These are phyloP conservation scores for Hapsidospora chrysogenum DNA, from an alignment of 495 filamentous ascomycete species.

Conservation along the genomic window DNA sequence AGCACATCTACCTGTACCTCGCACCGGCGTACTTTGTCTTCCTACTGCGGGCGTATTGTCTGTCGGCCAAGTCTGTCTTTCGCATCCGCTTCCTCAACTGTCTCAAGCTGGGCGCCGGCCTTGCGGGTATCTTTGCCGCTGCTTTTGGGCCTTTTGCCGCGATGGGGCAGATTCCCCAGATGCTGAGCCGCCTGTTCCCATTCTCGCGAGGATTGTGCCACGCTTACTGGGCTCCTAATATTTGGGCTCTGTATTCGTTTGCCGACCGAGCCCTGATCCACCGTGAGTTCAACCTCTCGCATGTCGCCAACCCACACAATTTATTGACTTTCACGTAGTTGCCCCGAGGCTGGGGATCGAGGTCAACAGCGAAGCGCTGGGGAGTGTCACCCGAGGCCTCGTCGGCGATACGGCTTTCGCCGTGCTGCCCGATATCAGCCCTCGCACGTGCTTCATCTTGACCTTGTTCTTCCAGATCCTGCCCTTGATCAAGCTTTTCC, in stretches of 20 bases:
- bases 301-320: too few species aligned
- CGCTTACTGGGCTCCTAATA: slow-evolving; percentile 95
- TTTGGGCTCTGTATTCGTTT: slow-evolving; percentile 97
- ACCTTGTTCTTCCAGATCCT: slow-evolving; percentile 74
- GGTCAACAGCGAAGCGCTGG: slow-evolving; percentile 56
- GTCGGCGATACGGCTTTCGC: slow-evolving; percentile 95
- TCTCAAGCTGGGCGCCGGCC: slow-evolving; percentile 61
- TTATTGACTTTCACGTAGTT: slow-evolving; percentile 24
- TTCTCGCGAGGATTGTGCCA: slow-evolving; percentile 90
- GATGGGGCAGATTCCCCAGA: slow-evolving; percentile 74
- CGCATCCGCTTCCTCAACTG: slow-evolving; percentile 60
- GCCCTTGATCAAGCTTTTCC: slow-evolving; percentile 66
- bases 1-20: slow-evolving; percentile 96
- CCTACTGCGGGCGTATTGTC: slow-evolving; percentile 71
- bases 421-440: slow-evolving; percentile 72
- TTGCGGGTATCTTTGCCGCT: slow-evolving; percentile 55
- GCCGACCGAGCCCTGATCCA: slow-evolving; percentile 66
- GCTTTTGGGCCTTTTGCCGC: slow-evolving; percentile 83
- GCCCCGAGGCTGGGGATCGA: slow-evolving; percentile 62
- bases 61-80: slow-evolving; percentile 63
- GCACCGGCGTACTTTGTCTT: slow-evolving; percentile 92
- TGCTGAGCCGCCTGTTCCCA: slow-evolving; percentile 74
- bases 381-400: slow-evolving; percentile 80
- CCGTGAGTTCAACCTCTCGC: slow-evolving; percentile 31
- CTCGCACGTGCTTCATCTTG: slow-evolving; percentile 60